Percentiles rank a stretch among this genome's conserved stretches.
Conservation (phyloP, 2,329 filamentous ascomycete species). For the Xylariaceae sp. region DNA sequence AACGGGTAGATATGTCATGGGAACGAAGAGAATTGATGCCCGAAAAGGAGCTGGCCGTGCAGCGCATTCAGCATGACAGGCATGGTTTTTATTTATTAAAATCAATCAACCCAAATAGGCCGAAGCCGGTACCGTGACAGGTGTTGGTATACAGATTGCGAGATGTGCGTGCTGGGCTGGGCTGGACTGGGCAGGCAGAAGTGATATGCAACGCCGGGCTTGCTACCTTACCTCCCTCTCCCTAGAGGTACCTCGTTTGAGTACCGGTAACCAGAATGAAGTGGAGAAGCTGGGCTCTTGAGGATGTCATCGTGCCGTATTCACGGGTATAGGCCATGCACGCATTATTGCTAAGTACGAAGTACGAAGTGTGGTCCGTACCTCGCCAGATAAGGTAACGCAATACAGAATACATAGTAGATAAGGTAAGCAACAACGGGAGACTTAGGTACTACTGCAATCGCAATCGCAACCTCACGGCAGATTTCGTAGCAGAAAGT, state of each 20-base stretch:
- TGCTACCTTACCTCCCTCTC: background rate
- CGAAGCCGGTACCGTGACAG: background rate
- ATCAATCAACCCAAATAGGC: slow-evolving; percentile 2
- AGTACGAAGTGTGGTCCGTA: too few species aligned
- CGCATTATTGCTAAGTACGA: too few species aligned
- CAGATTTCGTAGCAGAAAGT: background rate
- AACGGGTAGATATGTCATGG: slow-evolving; percentile 15
- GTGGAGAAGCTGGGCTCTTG: background rate
- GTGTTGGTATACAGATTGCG: background rate
- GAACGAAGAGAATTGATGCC: slow-evolving; percentile 15
- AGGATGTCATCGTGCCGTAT: background rate
- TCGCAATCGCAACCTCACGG: slow-evolving; percentile 8
- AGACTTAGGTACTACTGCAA: too few species aligned
- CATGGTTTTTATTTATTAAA: background rate
- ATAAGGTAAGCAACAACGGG: slow-evolving; percentile 13
- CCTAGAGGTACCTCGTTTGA: background rate
- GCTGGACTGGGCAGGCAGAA: background rate
- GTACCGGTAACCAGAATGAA: background rate
- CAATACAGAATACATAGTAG: background rate
- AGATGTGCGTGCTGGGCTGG: background rate
- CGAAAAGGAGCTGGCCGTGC: slow-evolving; percentile 13
- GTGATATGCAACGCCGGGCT: background rate
- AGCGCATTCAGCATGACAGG: slow-evolving; percentile 8
- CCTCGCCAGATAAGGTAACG: background rate
- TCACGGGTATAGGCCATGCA: too few species aligned